Conservation (phyloP, 805 yeast genomes). For the Pichia californica region DNA sequence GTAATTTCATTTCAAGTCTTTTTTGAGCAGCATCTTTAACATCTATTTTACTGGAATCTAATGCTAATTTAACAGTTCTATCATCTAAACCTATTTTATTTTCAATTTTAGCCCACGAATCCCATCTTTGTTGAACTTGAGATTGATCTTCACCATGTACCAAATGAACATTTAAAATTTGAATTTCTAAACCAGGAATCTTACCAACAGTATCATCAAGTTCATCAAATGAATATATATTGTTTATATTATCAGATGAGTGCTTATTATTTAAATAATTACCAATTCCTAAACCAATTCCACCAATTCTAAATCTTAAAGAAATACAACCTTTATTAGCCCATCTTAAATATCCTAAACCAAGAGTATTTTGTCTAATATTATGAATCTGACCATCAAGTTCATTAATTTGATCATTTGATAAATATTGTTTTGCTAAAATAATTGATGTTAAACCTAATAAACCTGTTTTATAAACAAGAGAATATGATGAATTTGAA, state of each 20-base stretch:
- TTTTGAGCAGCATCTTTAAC: not conserved
- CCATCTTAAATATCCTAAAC: conserved; percentile 55
- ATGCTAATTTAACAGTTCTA: conserved; percentile 9
- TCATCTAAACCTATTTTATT: conserved; percentile 11
- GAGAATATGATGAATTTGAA: conserved; percentile 23
- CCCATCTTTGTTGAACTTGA: conserved; percentile 12
- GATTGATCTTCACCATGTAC: conserved; percentile 39
- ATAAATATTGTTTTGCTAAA: conserved; percentile 22
- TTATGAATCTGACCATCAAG: conserved; percentile 34
- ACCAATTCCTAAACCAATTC: conserved; percentile 16
- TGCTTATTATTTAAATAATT: not conserved
- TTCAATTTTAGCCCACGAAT: conserved; percentile 13
- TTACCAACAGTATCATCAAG: conserved; percentile 15
- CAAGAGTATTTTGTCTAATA: conserved; percentile 38
- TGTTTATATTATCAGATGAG: not conserved
- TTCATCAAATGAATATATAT: not conserved
- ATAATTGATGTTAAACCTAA: conserved; percentile 47
- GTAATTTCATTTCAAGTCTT: conserved; percentile 4
- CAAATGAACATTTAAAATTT: conserved; percentile 46
- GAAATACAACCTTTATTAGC: conserved; percentile 58
- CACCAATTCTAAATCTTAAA: conserved; percentile 37
- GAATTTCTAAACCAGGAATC: conserved; percentile 28
- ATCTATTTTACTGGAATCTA: not conserved
- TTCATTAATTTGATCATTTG: conserved; percentile 11
- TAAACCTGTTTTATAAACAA: conserved; percentile 40